phyloP scores from a whole-genome alignment of 441 rosid genomes.

The Aleurites moluccanus region DNA sequence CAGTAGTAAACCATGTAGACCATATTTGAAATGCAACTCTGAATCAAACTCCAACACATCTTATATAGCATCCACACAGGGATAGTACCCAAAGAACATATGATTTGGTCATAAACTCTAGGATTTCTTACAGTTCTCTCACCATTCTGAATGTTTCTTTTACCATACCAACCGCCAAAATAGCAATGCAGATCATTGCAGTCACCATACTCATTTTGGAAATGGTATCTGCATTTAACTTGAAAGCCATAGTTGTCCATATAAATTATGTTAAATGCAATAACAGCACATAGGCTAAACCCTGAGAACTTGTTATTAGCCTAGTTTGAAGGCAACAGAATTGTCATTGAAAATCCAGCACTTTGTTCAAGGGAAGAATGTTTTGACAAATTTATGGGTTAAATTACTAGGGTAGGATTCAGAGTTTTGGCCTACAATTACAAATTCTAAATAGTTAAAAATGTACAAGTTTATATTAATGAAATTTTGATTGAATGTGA shows the following conservation, averaged over 20 bases:
- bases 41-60: no score
- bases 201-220: not conserved
- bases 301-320: not conserved
- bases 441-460: no score
- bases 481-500: no score
- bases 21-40: no score
- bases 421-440: no score
- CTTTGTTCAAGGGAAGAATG: conserved; percentile 53
- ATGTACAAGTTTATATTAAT: no score
- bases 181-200: not conserved
- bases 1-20: no score
- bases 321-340: not conserved
- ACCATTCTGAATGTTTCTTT: no score
- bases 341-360: not conserved
- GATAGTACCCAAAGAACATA: not conserved
- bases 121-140: not conserved
- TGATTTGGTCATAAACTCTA: no score
- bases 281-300: conserved; percentile 6
- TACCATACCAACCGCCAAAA: not conserved
- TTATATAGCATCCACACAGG: not conserved
- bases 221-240: not conserved
- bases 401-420: no score
- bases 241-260: not conserved
- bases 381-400: conserved; percentile 92
- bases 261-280: not conserved